These are phyloP conservation scores for Penicillium dipodomyicola DNA, from an alignment of 495 filamentous ascomycete species.

Conservation along the genomic window DNA sequence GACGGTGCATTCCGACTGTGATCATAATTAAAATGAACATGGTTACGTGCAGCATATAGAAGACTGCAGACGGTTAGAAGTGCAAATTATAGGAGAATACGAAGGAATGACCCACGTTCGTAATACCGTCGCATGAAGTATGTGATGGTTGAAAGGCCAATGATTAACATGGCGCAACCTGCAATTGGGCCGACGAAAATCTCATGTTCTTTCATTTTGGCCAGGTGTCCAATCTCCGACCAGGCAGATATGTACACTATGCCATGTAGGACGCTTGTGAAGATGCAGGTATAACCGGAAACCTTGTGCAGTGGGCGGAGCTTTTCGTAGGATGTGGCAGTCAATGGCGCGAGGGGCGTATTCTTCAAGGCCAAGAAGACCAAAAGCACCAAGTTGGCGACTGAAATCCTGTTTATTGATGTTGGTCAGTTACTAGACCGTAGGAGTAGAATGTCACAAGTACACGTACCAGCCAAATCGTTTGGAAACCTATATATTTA, in stretches of 20 bases:
- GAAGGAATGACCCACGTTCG: conserved; percentile 28
- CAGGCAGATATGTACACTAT: conserved; percentile 42
- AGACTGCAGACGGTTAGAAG: conserved; percentile 24
- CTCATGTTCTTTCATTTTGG: conserved; percentile 26
- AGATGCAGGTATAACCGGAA: conserved; percentile 52
- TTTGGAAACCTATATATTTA: conserved; percentile 5
- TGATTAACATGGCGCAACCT: conserved; percentile 48
- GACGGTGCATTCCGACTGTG: conserved; percentile 52
- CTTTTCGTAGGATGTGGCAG: conserved; percentile 57
- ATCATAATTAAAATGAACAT: conserved; percentile 55
- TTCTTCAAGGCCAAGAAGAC: conserved; percentile 60
- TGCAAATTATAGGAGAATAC: too few species aligned
- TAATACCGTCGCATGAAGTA: conserved; percentile 43
- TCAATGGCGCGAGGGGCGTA: conserved; percentile 55
- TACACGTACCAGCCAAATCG: conserved; percentile 6
- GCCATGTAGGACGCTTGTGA: conserved; percentile 42
- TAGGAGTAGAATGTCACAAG: background rate
- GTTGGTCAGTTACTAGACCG: background rate
- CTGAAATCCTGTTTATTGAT: conserved; percentile 43
- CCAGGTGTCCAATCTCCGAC: conserved; percentile 24
- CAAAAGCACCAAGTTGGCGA: conserved; percentile 51
- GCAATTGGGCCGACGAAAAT: conserved; percentile 45
- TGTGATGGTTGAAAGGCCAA: conserved; percentile 25
- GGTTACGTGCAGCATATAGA: conserved; percentile 53
- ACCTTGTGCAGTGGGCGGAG: conserved; percentile 58